Base-by-base conservation (phyloP, 192 early-diverging fungal species). In the Fimicolochytrium jonesii region DNA sequence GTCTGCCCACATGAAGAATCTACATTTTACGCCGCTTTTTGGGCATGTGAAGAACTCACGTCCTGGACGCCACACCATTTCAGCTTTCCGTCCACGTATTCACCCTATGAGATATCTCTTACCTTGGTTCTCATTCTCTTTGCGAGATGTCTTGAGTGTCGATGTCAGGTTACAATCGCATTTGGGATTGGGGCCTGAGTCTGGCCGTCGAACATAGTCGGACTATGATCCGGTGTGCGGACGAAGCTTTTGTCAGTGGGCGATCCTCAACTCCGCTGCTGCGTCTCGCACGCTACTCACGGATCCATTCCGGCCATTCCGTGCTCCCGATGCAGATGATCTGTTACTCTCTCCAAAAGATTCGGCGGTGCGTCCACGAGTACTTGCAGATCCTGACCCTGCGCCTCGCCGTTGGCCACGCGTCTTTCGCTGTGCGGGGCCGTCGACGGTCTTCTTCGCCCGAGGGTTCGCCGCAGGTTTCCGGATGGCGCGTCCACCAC, bases 141-240 rank as follows among this genome's bases (percentile, higher is more conserved):
- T 74, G 10, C 55, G 28, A 17, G 28, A 32, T 22, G 45, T 59
- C 35, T 60, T 62, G 7, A 56, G 7, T 15, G 56, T 36, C 4
- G 80, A 73, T 44, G 58, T 60, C 51, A 83, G 60, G 2, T 74
- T 72, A 39, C 83, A 85, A 34, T 64, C 64, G 59, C 83, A 85
- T 41, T 76, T 66, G 0, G 74, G 77, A 33, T 77, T 75, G 29
- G 34, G 41, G 15, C 32, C 33, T 15, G 57, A 22, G 30, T 25
- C 32, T 5, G 4, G n/a, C n/a, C n/a, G n/a, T n/a, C n/a, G n/a
- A n/a, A n/a, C n/a, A n/a, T n/a, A n/a, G n/a, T n/a, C n/a, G n/a
- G n/a, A n/a, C n/a, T n/a, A n/a, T n/a, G n/a, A n/a, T n/a, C n/a
- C n/a, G n/a, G n/a, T n/a, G n/a, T n/a, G n/a, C n/a, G n/a, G n/a